phyloP scores from a whole-genome alignment of 2,329 filamentous ascomycete genomes.

The Zymoseptoria pseudotritici region DNA sequence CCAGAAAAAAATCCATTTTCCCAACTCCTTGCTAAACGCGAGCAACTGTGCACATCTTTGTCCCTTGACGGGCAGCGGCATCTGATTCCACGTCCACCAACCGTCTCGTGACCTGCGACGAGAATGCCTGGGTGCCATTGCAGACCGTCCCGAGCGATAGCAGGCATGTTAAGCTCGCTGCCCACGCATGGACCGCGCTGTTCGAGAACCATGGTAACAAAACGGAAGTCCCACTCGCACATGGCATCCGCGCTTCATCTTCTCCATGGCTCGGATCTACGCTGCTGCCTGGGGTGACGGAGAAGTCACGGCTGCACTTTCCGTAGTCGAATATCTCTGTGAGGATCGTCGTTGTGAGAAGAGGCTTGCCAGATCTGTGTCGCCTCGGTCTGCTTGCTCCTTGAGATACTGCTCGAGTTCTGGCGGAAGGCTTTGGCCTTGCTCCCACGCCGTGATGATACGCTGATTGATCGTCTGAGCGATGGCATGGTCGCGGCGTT shows the following conservation, averaged over 20 bases:
- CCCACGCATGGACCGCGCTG: background rate
- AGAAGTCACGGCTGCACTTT: slow-evolving; percentile 12
- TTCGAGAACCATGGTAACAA: background rate
- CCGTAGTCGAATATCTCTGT: slow-evolving; percentile 10
- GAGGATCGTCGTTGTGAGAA: slow-evolving; percentile 12
- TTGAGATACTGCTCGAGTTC: slow-evolving; percentile 31
- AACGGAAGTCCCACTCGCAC: background rate
- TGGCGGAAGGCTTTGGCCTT: slow-evolving; percentile 26
- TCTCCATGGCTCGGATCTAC: slow-evolving; percentile 1
- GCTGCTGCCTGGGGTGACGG: slow-evolving; percentile 17
- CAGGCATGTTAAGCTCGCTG: background rate
- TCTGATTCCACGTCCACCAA: background rate
- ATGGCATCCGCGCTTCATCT: background rate
- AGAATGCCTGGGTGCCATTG: background rate
- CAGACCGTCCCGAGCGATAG: background rate
- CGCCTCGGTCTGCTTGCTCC: slow-evolving; percentile 27
- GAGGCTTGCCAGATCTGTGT: slow-evolving; percentile 12
- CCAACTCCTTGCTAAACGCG: slow-evolving; percentile 7
- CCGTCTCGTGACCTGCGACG: background rate
- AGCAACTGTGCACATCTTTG: slow-evolving; percentile 1
- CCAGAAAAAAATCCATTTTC: background rate
- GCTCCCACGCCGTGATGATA: slow-evolving; percentile 25
- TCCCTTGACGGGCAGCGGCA: background rate
- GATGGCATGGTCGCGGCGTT: slow-evolving; percentile 21
- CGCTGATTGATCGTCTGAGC: slow-evolving; percentile 22